These are phyloP conservation scores for Fusarium sublunatum DNA, from an alignment of 2,329 filamentous ascomycete species.

Conservation along the genomic window DNA sequence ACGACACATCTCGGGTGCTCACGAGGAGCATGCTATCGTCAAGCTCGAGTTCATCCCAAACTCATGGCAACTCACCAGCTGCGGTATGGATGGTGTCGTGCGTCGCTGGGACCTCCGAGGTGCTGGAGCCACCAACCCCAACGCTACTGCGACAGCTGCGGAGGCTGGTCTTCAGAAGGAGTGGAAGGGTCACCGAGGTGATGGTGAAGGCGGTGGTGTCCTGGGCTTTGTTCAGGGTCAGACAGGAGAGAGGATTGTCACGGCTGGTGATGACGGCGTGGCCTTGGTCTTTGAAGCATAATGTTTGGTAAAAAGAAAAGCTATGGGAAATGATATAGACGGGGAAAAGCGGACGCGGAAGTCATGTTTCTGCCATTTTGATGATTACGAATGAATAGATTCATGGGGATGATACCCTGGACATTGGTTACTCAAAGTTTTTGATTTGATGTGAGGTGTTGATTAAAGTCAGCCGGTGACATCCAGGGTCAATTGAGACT, in stretches of 20 bases:
- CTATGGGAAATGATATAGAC: slow-evolving; percentile 24
- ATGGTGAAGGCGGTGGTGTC: slow-evolving; percentile 88
- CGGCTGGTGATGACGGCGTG: slow-evolving; percentile 87
- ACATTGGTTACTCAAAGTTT: slow-evolving; percentile 12
- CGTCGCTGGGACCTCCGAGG: slow-evolving; percentile 84
- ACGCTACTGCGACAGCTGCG: slow-evolving; percentile 52
- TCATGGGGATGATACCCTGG: slow-evolving; percentile 39
- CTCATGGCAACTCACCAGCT: slow-evolving; percentile 81
- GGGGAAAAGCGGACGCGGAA: slow-evolving; percentile 29
- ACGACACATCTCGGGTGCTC: slow-evolving; percentile 81
- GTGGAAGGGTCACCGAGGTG: slow-evolving; percentile 89
- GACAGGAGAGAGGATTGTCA: slow-evolving; percentile 79
- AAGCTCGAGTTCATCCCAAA: slow-evolving; percentile 86
- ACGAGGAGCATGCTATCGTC: slow-evolving; percentile 90
- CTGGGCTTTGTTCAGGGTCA: slow-evolving; percentile 89
- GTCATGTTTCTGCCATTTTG: slow-evolving; percentile 33
- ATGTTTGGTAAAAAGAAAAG: slow-evolving; percentile 18
- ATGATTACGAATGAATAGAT: slow-evolving; percentile 45
- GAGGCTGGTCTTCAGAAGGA: slow-evolving; percentile 79
- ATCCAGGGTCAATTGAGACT: not conserved
- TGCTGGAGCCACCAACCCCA: slow-evolving; percentile 49
- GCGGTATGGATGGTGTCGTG: slow-evolving; percentile 92
- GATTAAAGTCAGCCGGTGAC: not conserved
- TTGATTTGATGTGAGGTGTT: not conserved
- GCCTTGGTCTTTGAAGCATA: slow-evolving; percentile 74